Conservation (phyloP, 495 filamentous ascomycete species). For the Talaromyces stipitatus region DNA sequence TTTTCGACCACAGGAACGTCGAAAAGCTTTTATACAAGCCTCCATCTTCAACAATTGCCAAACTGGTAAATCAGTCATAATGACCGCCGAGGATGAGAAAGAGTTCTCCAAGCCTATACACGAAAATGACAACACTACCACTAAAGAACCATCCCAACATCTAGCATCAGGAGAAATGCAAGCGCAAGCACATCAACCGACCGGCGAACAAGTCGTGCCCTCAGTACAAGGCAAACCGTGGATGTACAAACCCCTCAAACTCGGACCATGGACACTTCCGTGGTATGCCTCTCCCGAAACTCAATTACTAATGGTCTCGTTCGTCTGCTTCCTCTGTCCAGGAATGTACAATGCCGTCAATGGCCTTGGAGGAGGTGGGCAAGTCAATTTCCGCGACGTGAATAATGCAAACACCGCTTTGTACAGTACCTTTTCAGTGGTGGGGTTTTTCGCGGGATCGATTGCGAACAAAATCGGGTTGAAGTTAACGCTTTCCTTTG, state of each 20-base stretch:
- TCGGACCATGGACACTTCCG: conserved; percentile 47
- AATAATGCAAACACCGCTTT: conserved; percentile 65
- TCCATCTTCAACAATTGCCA: background rate
- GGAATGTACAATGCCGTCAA: conserved; percentile 77
- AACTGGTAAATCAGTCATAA: background rate
- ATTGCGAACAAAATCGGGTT: conserved; percentile 73
- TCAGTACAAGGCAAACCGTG: conserved; percentile 35
- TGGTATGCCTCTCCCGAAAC: conserved; percentile 72
- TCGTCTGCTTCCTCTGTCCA: conserved; percentile 86
- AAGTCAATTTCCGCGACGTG: conserved; percentile 47
- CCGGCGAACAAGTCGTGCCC: conserved; percentile 12
- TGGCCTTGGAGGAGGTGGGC: conserved; percentile 71
- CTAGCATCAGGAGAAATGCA: too few species aligned
- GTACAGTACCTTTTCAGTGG: conserved; percentile 77
- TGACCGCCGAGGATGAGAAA: background rate
- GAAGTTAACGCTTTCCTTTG: conserved; percentile 62
- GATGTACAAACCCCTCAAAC: conserved; percentile 60
- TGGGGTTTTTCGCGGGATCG: conserved; percentile 81
- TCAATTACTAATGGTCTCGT: conserved; percentile 67
- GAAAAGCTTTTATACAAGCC: background rate
- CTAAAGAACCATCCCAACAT: background rate
- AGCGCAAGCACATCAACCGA: background rate
- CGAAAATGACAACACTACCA: background rate
- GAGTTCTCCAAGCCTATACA: background rate
- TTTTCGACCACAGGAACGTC: background rate